A percentile compares a stretch with the other conserved stretches of the same genome.
phyloP scores from a whole-genome alignment of 2,329 filamentous ascomycete genomes.

The Magnaporthiopsis poae region DNA sequence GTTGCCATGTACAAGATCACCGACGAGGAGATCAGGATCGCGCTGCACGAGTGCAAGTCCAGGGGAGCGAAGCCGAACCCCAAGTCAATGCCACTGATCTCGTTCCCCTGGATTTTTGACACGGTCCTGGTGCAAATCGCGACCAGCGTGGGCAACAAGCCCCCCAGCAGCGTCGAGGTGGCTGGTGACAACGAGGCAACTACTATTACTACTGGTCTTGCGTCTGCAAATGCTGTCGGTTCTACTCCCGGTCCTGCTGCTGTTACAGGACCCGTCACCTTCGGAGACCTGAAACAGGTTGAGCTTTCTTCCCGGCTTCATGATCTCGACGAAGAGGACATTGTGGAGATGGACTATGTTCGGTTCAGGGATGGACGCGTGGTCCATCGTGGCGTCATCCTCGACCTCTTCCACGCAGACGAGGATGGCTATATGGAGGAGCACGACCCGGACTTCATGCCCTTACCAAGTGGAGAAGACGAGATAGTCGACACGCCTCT shows the following conservation, averaged over 20 bases:
- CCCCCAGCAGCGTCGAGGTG: neutral
- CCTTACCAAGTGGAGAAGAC: neutral
- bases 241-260: neutral
- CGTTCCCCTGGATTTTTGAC: constrained; percentile 86
- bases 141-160: constrained; percentile 16
- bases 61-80: constrained; percentile 26
- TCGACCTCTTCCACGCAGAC: constrained; percentile 19
- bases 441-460: constrained; percentile 2
- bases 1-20: constrained; percentile 85
- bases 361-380: constrained; percentile 20
- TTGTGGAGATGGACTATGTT: constrained; percentile 17
- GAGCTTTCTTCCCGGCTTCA: constrained; percentile 2
- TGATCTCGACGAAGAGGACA: constrained; percentile 9
- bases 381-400: constrained; percentile 24
- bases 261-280: neutral
- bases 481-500: neutral
- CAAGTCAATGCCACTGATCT: constrained; percentile 67
- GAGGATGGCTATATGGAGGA: constrained; percentile 10
- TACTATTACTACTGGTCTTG: no score
- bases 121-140: constrained; percentile 62
- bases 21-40: constrained; percentile 54
- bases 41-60: constrained; percentile 39
- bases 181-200: neutral
- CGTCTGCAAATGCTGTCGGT: neutral
- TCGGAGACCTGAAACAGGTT: neutral